Conservation (phyloP, 257 asterid species). For the Capsicum pubescens region DNA sequence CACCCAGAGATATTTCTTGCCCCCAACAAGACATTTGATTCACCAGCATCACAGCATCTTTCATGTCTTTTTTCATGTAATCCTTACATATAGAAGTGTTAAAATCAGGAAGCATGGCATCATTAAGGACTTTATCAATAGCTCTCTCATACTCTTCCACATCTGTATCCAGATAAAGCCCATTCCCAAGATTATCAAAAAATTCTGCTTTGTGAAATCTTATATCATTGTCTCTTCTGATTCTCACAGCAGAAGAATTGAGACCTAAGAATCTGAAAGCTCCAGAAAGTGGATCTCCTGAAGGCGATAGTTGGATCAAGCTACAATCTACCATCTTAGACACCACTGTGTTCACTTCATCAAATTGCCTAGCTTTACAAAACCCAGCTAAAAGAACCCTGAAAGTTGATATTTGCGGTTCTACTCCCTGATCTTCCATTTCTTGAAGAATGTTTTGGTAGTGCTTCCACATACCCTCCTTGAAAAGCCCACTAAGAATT, state of each 20-base stretch:
- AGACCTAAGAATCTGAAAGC: constrained; percentile 65
- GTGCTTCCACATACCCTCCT: constrained; percentile 76
- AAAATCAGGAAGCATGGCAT: constrained; percentile 72
- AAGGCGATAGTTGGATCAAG: constrained; percentile 44
- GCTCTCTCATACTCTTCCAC: constrained; percentile 60
- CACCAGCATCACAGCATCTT: constrained; percentile 43
- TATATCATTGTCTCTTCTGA: constrained; percentile 75
- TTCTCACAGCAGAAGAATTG: constrained; percentile 62
- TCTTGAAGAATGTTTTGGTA: constrained; percentile 62
- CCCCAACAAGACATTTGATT: constrained; percentile 83
- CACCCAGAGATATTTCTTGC: constrained; percentile 56
- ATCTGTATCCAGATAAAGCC: constrained; percentile 84
- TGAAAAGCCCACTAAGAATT: constrained; percentile 70
- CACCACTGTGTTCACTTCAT: constrained; percentile 61
- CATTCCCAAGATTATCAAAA: constrained; percentile 90
- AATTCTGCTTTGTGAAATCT: constrained; percentile 63
- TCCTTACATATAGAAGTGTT: constrained; percentile 47
- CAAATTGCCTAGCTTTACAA: constrained; percentile 67
- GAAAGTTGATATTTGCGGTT: constrained; percentile 62
- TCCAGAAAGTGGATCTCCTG: constrained; percentile 60
- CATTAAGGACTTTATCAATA: constrained; percentile 59
- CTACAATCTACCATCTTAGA: constrained; percentile 58
- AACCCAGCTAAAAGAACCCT: constrained; percentile 77
- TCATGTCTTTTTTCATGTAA: constrained; percentile 38
- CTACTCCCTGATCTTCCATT: constrained; percentile 70